Evolutionary conservation across 208 protist genomes (phyloP), one percentile per base, ranked within the genome.

Genomic region (Leishmania aethiopica): DNA sequence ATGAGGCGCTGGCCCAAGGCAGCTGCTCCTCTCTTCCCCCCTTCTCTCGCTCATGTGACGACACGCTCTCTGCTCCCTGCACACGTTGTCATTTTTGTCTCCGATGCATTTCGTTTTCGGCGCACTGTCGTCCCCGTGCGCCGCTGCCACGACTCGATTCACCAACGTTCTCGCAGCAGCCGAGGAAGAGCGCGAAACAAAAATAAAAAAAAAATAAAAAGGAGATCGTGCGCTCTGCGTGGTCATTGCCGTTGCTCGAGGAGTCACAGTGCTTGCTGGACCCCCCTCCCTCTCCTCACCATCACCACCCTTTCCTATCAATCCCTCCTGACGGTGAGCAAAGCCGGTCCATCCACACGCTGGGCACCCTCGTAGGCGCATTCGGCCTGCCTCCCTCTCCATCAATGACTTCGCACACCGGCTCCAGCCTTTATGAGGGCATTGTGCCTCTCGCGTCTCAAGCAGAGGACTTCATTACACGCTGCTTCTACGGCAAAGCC

Each of bases 401-500:
- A 53, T 45, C 5, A 22, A 81, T 81, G 77, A 42, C 77, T 49
- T 32, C 59, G 15, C n/a, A 72, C 40, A 57, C 77, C 4, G 72
- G 82, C 45, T 70, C 73, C 1, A 86, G 82, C 51, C 72, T 87
- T 1, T 82, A 81, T 62, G 82, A 86, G 66, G 81, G 70, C 28
- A 82, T 79, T 35, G 66, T 62, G 15, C 78, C 88, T 2, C 77
- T 95, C 25, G 84, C 81, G 0, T 73, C 64, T 3, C 85, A 93
- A 74, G 75, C 92, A 45, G 93, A 97, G 78, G 78, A 80, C 73
- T 77, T 84, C 72, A 96, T 97, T 77, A 93, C 90, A 2, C 82
- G 81, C 17, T 88, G 84, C 74, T 95, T 94, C 77, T 97, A 97
- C 82, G 86, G 85, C 22, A 72, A 83, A 40, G 45, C 85, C 25